Evolutionary conservation across 1,284 basidiomycete genomes (phyloP).

Genomic region (Ceratobasidium theobromae): DNA sequence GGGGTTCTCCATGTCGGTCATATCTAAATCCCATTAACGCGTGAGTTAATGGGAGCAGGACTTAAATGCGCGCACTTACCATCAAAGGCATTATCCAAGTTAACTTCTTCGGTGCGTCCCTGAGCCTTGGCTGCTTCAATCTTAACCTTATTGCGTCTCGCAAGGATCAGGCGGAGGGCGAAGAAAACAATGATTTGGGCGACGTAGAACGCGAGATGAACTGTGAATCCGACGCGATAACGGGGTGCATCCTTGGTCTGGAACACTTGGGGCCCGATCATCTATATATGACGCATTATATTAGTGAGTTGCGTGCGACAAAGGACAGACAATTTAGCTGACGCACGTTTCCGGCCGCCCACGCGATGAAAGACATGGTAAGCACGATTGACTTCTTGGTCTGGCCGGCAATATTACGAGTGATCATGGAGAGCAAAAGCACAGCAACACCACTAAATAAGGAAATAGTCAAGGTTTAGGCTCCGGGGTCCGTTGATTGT

Average conservation of each 20-base stretch:
- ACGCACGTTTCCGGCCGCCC: slow-evolving; percentile 30
- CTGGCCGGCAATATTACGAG: slow-evolving; percentile 35
- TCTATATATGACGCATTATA: background rate
- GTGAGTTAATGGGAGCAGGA: background rate
- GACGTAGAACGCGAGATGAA: slow-evolving; percentile 26
- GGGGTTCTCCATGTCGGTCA: slow-evolving; percentile 35
- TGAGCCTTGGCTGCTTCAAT: slow-evolving; percentile 26
- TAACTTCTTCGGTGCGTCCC: slow-evolving; percentile 14
- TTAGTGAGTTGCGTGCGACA: background rate
- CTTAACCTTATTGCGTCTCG: slow-evolving; percentile 32
- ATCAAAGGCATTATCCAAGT: slow-evolving; percentile 28
- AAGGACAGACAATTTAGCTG: background rate
- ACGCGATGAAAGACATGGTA: slow-evolving; percentile 32
- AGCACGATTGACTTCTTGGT: slow-evolving; percentile 34
- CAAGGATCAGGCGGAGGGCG: slow-evolving; percentile 31
- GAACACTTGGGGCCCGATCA: slow-evolving; percentile 37
- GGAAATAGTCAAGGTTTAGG: background rate
- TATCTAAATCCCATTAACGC: slow-evolving; percentile 1
- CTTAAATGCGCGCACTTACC: slow-evolving; percentile 12
- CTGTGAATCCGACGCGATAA: slow-evolving; percentile 34
- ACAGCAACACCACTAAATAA: slow-evolving; percentile 34
- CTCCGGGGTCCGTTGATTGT: background rate
- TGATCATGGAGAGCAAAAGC: slow-evolving; percentile 35
- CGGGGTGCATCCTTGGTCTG: slow-evolving; percentile 36
- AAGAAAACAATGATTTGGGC: slow-evolving; percentile 36